Conservation (phyloP, 371 early-diverging fungal genomes). For the Rhizopus delemar region DNA sequence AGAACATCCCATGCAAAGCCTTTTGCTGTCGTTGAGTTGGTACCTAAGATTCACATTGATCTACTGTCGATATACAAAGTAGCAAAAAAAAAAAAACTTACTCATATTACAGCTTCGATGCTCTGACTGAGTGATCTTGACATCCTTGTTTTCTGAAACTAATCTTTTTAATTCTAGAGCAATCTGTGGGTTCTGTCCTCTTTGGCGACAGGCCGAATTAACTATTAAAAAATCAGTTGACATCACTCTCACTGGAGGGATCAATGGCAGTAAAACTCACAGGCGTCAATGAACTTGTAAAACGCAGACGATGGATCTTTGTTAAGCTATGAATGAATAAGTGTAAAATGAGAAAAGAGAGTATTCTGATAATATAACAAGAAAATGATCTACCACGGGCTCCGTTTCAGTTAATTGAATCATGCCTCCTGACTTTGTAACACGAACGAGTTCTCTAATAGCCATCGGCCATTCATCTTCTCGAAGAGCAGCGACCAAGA, state of each 20-base stretch:
- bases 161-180: neutral
- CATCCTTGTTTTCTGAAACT: neutral
- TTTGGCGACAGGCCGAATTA: neutral
- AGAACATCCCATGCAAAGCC: no score
- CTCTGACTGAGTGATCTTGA: neutral
- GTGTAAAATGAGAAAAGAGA: no score
- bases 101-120: neutral
- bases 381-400: neutral
- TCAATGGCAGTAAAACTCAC: no score
- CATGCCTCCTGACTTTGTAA: constrained; percentile 29
- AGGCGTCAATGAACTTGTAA: no score
- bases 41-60: no score
- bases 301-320: no score
- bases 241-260: no score
- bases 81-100: neutral
- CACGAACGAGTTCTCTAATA: constrained; percentile 21
- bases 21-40: no score
- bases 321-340: no score
- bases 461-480: constrained; percentile 19
- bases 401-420: constrained; percentile 22
- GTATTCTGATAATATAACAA: no score
- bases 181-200: neutral
- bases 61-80: no score
- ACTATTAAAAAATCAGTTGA: neutral
- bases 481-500: constrained; percentile 21